A percentile compares a stretch with the other conserved stretches of the same genome.
Evolutionary conservation across 176 grass and related monocot species (phyloP).

Genomic region (Raddia distichophylla): DNA sequence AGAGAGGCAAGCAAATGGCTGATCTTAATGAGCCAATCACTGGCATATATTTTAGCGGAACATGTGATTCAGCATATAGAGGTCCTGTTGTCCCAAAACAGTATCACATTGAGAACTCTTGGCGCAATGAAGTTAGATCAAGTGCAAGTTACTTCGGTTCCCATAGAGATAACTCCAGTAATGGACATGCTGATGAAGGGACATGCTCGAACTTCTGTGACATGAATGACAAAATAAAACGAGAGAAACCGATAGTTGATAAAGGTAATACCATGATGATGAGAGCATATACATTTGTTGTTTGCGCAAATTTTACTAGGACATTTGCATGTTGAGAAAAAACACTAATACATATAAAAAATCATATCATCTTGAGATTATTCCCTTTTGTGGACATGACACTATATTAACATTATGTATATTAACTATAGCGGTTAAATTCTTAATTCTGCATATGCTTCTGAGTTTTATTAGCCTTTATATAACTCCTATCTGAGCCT

Average conservation of each 20-base stretch:
- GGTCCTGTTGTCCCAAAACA: neutral
- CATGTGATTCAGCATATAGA: slow-evolving; percentile 16
- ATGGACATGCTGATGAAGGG: slow-evolving; percentile 28
- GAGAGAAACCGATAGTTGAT: neutral
- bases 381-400: neutral
- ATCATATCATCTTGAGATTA: neutral
- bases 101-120: slow-evolving; percentile 28
- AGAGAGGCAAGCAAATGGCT: slow-evolving; percentile 18
- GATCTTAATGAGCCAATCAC: slow-evolving; percentile 30
- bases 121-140: slow-evolving; percentile 1
- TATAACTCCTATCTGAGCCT: neutral
- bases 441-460: neutral
- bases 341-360: neutral
- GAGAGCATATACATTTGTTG: neutral
- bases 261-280: slow-evolving; percentile 13
- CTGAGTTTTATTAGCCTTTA: neutral
- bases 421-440: neutral
- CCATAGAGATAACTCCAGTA: slow-evolving; percentile 10
- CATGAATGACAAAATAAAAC: slow-evolving; percentile 23
- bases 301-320: neutral
- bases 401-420: neutral
- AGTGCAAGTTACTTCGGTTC: slow-evolving; percentile 7
- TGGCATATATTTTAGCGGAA: neutral
- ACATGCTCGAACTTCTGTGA: slow-evolving; percentile 34
- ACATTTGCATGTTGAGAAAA: neutral